These are phyloP conservation scores for Diaporthe australafricana DNA, from an alignment of 2,329 filamentous ascomycete genomes.

Conservation along the genomic window DNA sequence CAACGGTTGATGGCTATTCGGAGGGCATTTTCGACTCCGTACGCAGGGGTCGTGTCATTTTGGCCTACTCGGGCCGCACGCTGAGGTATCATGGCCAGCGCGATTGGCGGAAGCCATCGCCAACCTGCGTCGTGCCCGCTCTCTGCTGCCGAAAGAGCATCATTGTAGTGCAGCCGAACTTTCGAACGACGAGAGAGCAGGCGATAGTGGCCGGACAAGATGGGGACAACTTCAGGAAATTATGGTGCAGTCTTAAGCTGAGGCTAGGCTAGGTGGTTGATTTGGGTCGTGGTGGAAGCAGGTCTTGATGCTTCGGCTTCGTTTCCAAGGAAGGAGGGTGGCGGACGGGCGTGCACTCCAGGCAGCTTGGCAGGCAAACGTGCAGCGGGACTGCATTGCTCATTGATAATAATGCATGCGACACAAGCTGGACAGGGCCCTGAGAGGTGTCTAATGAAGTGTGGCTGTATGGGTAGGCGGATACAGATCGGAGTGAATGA, in stretches of 20 bases:
- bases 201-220: background rate
- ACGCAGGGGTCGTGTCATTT: background rate
- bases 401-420: slow-evolving; percentile 27
- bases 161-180: background rate
- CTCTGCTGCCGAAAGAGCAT: background rate
- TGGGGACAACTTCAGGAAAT: background rate
- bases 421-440: slow-evolving; percentile 6
- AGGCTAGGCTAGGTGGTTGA: background rate
- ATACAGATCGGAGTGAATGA: slow-evolving; percentile 25
- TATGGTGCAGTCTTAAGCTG: background rate
- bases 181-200: background rate
- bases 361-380: slow-evolving; percentile 10
- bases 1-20: background rate
- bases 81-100: background rate
- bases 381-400: slow-evolving; percentile 11
- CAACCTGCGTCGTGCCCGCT: background rate
- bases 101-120: background rate
- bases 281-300: background rate
- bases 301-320: background rate
- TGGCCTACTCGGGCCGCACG: background rate
- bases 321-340: background rate
- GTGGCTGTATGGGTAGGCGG: slow-evolving; percentile 17
- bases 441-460: slow-evolving; percentile 14
- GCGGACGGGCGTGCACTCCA: background rate
- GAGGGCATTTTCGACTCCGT: slow-evolving; percentile 13